Evolutionary conservation across 2,329 filamentous ascomycete species (phyloP).

Genomic region (Sclerotinia sclerotiorum): DNA sequence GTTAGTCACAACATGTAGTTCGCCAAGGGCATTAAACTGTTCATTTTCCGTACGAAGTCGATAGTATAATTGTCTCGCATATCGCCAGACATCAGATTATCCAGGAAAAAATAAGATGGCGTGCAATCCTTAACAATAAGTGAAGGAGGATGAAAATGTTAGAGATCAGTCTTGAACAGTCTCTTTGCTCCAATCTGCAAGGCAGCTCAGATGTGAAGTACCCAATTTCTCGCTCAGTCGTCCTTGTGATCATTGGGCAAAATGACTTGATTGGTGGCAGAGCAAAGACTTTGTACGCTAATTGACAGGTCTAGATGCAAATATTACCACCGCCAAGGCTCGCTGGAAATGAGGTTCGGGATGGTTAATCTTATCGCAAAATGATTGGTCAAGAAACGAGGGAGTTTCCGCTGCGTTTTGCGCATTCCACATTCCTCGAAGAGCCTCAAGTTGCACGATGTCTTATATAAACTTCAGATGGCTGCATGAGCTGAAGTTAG

Average conservation of each 20-base stretch:
- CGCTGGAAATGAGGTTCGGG: background rate
- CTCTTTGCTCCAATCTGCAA: background rate
- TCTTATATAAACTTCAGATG: conserved; percentile 2
- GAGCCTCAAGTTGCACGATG: background rate
- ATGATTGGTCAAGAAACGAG: conserved; percentile 10
- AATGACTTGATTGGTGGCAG: background rate
- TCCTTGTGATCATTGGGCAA: too few relatives aligned
- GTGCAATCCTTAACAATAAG: background rate
- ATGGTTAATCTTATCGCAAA: background rate
- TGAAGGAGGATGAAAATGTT: background rate
- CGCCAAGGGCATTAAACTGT: background rate
- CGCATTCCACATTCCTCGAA: background rate
- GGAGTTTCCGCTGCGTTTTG: background rate
- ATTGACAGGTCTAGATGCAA: background rate
- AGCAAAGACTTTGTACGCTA: background rate
- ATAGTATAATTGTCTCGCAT: background rate
- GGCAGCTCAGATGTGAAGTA: background rate
- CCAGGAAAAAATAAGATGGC: background rate
- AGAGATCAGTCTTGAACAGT: background rate
- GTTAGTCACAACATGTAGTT: background rate
- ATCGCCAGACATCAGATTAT: background rate
- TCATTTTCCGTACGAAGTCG: background rate
- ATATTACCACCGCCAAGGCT: background rate
- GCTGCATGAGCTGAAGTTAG: conserved; percentile 21
- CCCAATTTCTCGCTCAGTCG: background rate